Base-by-base conservation (phyloP, 129 eudicot genomes). In the Lonicera japonica region DNA sequence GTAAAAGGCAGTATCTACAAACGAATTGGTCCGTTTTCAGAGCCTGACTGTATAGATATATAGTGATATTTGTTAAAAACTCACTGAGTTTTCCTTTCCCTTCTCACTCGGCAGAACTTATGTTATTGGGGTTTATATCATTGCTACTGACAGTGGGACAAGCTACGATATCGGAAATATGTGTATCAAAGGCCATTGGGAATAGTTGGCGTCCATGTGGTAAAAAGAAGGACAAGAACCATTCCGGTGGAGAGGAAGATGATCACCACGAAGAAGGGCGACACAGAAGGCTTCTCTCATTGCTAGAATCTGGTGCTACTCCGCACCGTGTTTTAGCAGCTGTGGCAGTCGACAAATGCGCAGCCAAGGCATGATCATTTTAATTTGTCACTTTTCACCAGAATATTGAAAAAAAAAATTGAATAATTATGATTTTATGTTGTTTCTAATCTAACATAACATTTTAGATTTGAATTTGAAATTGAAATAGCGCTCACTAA, bases 181-280 rank as follows among this genome's bases (percentile, higher is more conserved):
- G 95, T 70, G 54, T 83, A 64, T 51, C 87, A 8, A 65, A 71
- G 45, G 45, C 69, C 23, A 56, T 80, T 23, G 95, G 70, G 41
- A 61, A 73, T 18, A 64, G 74, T 18, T 80, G 87, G 95, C 85
- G 70, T 70, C 95, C 95, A 21, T 87, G 90, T 56, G 67, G 63
- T 54, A 55, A 25, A 51, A 66, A 72, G 8, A 69, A n/a, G n/a
- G n/a, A n/a, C n/a, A n/a, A n/a, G n/a, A n/a, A n/a, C n/a, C n/a
- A n/a, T n/a, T n/a, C n/a, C n/a, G 36, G 38, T 20, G 71, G 29
- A 13, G 39, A 47, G 17, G 68, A 40, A 62, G 75, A n/a, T 46
- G 56, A 40, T 48, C 70, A 10, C 21, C 22, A 18, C n/a, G n/a
- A 66, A 45, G n/a, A 36, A 61, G 14, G 63, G 58, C 48, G 45